These are phyloP conservation scores for Rhizopus microsporus DNA, from an alignment of 371 early-diverging fungal species.

Conservation along the genomic window DNA sequence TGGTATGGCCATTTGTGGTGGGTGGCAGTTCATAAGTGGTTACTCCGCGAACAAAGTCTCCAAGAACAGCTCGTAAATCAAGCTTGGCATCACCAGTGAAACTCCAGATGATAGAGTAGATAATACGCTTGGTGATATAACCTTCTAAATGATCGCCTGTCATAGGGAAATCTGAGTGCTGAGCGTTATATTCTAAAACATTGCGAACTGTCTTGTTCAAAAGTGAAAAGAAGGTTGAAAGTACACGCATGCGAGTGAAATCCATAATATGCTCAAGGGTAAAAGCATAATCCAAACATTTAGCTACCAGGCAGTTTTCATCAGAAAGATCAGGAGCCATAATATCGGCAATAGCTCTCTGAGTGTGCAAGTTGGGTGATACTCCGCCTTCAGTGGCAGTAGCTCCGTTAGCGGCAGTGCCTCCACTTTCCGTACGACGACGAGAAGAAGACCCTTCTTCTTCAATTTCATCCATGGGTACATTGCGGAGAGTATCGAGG, in stretches of 20 bases:
- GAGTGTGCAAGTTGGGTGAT: constrained; percentile 69
- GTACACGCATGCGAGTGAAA: constrained; percentile 85
- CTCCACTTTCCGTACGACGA: constrained; percentile 7
- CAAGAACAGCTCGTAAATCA: constrained; percentile 75
- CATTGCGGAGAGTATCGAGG: constrained; percentile 74
- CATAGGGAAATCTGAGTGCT: constrained; percentile 94
- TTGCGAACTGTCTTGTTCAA: constrained; percentile 86
- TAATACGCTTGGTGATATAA: constrained; percentile 82
- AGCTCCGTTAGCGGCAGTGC: constrained; percentile 12
- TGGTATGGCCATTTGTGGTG: constrained; percentile 50
- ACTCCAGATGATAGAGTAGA: constrained; percentile 91
- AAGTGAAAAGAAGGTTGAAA: constrained; percentile 88
- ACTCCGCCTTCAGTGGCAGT: constrained; percentile 54
- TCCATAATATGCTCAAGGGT: constrained; percentile 96
- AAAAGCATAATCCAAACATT: constrained; percentile 69
- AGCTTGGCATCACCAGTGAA: constrained; percentile 91
- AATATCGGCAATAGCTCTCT: constrained; percentile 75
- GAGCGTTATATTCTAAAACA: constrained; percentile 86
- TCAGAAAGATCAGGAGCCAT: constrained; percentile 72
- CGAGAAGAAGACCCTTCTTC: constrained; percentile 55
- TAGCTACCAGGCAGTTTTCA: constrained; percentile 75
- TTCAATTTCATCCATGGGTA: constrained; percentile 84
- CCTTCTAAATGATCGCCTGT: constrained; percentile 71
- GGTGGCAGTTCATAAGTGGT: constrained; percentile 86
- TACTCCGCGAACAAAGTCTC: constrained; percentile 78